Conservation (phyloP, 225 moss, liverwort and hornwort species). For the Physcomitrellopsis africana region DNA sequence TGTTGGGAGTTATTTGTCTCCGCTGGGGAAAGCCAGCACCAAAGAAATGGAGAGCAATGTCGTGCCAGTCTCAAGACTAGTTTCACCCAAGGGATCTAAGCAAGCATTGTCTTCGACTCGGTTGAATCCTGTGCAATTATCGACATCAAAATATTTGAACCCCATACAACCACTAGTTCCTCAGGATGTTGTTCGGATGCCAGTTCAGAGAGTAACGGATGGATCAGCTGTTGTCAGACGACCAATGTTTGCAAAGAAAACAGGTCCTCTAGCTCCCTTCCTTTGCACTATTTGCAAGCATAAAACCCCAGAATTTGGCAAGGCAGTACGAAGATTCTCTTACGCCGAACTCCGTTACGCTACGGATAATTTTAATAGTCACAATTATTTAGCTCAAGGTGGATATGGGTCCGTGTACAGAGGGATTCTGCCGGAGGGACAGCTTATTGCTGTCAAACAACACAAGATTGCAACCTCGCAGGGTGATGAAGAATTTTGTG, state of each 20-base stretch:
- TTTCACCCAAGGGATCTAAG: constrained; percentile 30
- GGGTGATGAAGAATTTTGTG: constrained; percentile 67
- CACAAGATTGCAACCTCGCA: constrained; percentile 67
- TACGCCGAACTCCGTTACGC: constrained; percentile 51
- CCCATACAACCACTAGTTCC: constrained; percentile 28
- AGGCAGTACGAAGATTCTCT: constrained; percentile 52
- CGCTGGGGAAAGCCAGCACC: constrained; percentile 19
- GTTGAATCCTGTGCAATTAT: constrained; percentile 21
- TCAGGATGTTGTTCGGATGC: constrained; percentile 21
- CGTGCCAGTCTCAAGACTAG: constrained; percentile 34
- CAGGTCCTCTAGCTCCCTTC: constrained; percentile 51
- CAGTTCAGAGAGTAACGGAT: constrained; percentile 32
- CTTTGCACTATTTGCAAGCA: constrained; percentile 67
- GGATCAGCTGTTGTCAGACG: constrained; percentile 30
- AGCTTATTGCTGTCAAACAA: constrained; percentile 70
- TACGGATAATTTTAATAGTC: constrained; percentile 53
- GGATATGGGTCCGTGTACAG: constrained; percentile 66
- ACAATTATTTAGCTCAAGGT: constrained; percentile 59
- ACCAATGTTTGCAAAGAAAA: constrained; percentile 45
- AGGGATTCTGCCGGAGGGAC: constrained; percentile 62
- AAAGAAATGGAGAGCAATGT: constrained; percentile 29
- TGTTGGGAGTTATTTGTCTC: constrained; percentile 34
- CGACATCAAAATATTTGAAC: constrained; percentile 22
- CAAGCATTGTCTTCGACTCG: constrained; percentile 31
- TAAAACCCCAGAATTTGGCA: constrained; percentile 66